phyloP scores from a whole-genome alignment of 2,329 filamentous ascomycete genomes.

The Stachybotrys elegans region DNA sequence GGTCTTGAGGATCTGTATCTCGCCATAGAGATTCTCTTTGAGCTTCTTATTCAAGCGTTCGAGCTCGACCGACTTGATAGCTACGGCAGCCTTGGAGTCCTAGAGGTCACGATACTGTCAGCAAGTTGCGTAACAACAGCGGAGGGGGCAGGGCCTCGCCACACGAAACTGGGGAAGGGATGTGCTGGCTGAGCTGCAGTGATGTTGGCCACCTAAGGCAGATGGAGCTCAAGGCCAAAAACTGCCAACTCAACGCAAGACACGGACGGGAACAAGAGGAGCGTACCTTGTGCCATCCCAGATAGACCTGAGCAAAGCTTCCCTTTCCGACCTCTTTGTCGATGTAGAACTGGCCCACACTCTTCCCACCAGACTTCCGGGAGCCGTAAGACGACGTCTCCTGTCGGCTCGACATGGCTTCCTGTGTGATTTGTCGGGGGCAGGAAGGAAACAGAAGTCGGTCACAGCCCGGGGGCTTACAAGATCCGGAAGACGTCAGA shows the following conservation, averaged over 20 bases:
- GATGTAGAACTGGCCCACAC: conserved; percentile 72
- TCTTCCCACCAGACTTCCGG: conserved; percentile 26
- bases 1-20: conserved; percentile 92
- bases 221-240: conserved; percentile 7
- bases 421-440: conserved; percentile 25
- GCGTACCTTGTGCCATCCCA: conserved; percentile 72
- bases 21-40: conserved; percentile 89
- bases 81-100: conserved; percentile 77
- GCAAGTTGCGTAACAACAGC: too few relatives aligned
- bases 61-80: conserved; percentile 94
- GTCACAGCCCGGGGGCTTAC: conserved; percentile 30
- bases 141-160: too few relatives aligned
- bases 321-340: conserved; percentile 92
- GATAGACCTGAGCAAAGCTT: conserved; percentile 94
- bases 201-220: too few relatives aligned
- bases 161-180: too few relatives aligned
- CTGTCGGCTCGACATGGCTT: conserved; percentile 34
- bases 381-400: conserved; percentile 31
- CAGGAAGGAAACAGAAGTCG: conserved; percentile 26
- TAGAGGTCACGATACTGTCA: conserved; percentile 29
- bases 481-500: conserved; percentile 28
- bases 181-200: too few relatives aligned
- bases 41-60: conserved; percentile 90
- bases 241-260: too few relatives aligned
- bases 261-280: conserved; percentile 1